Conservation (phyloP, 306 rosid genomes). For the Casuarina equisetifolia region DNA sequence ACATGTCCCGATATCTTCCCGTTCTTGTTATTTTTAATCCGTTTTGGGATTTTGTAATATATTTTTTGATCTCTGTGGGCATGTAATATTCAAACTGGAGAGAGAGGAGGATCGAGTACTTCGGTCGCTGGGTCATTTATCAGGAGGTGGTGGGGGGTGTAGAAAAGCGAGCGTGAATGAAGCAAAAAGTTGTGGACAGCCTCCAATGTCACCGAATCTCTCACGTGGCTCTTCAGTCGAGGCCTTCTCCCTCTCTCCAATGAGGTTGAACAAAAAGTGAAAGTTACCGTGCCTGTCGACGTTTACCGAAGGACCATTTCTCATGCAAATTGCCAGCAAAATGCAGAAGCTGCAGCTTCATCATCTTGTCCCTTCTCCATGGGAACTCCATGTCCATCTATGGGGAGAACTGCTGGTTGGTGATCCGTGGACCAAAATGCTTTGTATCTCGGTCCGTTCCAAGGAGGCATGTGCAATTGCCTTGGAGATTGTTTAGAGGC, state of each 20-base stretch:
- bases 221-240: conserved; percentile 73
- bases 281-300: conserved; percentile 43
- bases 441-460: neutral
- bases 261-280: conserved; percentile 50
- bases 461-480: neutral
- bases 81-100: neutral
- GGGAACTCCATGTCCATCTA: neutral
- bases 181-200: conserved; percentile 56
- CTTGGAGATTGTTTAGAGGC: neutral
- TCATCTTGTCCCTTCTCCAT: neutral
- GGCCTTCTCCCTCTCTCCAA: conserved; percentile 25
- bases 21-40: neutral
- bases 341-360: neutral
- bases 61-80: neutral
- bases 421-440: neutral
- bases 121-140: conserved; percentile 35
- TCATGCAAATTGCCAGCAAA: conserved; percentile 23
- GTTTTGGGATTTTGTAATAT: neutral
- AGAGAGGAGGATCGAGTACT: neutral
- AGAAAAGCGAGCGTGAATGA: conserved; percentile 48
- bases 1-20: conserved; percentile 19
- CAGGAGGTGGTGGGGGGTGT: conserved; percentile 34
- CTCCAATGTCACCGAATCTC: conserved; percentile 57
- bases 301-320: conserved; percentile 19
- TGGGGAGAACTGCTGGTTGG: neutral